Evolutionary conservation across 2,329 filamentous ascomycete genomes (phyloP).

Genomic region (Plenodomus tracheiphilus): DNA sequence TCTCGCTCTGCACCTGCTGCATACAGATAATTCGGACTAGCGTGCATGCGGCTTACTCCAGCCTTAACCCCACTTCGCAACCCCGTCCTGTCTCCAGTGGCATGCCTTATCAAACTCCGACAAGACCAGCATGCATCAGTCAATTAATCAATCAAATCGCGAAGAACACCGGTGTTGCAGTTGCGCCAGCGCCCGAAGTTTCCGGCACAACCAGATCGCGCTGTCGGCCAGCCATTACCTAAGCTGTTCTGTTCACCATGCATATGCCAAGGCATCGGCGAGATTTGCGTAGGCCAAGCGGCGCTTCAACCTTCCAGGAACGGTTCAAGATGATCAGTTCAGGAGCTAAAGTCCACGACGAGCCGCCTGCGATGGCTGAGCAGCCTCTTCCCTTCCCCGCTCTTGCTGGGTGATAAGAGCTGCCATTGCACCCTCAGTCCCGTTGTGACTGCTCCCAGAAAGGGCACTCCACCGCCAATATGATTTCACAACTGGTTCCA

Average conservation of each 20-base stretch:
- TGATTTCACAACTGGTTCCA: not conserved
- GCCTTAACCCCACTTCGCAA: not conserved
- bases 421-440: not conserved
- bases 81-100: too few relatives aligned
- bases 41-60: not conserved
- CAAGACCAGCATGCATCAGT: too few relatives aligned
- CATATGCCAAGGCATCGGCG: conserved; percentile 2
- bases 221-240: too few relatives aligned
- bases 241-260: not conserved
- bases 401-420: conserved; percentile 1
- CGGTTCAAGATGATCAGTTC: conserved; percentile 1
- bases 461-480: not conserved
- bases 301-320: conserved; percentile 1
- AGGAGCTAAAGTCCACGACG: conserved; percentile 1
- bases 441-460: not conserved
- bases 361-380: conserved; percentile 3
- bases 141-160: too few relatives aligned
- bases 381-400: not conserved
- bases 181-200: too few relatives aligned
- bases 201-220: too few relatives aligned
- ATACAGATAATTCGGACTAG: not conserved
- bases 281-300: conserved; percentile 2
- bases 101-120: too few relatives aligned
- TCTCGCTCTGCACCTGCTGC: not conserved
- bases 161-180: too few relatives aligned